phyloP scores from a whole-genome alignment of 2,329 filamentous ascomycete genomes.

The Alternaria longipes region DNA sequence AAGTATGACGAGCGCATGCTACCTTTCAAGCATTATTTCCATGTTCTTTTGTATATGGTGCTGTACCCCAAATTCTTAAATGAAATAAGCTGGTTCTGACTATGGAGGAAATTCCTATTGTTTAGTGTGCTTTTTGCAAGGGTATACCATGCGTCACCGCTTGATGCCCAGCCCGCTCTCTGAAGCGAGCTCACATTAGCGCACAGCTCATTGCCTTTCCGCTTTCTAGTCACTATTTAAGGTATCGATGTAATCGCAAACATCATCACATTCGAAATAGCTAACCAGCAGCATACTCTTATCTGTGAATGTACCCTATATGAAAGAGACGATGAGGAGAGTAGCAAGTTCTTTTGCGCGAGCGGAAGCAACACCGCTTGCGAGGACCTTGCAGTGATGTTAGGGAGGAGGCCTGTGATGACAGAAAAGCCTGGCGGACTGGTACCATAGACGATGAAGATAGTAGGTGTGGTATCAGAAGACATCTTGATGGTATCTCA shows the following conservation, averaged over 20 bases:
- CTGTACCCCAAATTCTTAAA: too few relatives aligned
- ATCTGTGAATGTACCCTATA: neutral
- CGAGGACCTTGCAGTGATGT: neutral
- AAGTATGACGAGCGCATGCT: too few relatives aligned
- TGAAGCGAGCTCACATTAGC: constrained; percentile 51
- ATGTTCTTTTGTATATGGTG: too few relatives aligned
- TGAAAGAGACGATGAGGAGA: neutral
- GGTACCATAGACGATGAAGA: constrained; percentile 37
- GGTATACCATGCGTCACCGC: too few relatives aligned
- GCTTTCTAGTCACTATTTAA: constrained; percentile 51
- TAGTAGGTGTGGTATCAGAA: neutral
- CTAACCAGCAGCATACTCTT: neutral
- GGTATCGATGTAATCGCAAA: neutral
- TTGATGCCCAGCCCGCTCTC: constrained; percentile 14
- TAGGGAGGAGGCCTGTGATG: constrained; percentile 3
- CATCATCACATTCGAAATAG: neutral
- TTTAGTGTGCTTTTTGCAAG: too few relatives aligned
- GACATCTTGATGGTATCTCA: too few relatives aligned
- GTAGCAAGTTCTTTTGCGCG: neutral
- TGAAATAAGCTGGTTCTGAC: too few relatives aligned
- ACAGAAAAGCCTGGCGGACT: constrained; percentile 38
- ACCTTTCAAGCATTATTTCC: too few relatives aligned
- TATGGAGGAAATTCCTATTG: too few relatives aligned
- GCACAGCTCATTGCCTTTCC: constrained; percentile 58
- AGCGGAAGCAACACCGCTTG: neutral